Evolutionary conservation across 129 eudicot genomes (phyloP).

Genomic region (Artemisia annua): DNA sequence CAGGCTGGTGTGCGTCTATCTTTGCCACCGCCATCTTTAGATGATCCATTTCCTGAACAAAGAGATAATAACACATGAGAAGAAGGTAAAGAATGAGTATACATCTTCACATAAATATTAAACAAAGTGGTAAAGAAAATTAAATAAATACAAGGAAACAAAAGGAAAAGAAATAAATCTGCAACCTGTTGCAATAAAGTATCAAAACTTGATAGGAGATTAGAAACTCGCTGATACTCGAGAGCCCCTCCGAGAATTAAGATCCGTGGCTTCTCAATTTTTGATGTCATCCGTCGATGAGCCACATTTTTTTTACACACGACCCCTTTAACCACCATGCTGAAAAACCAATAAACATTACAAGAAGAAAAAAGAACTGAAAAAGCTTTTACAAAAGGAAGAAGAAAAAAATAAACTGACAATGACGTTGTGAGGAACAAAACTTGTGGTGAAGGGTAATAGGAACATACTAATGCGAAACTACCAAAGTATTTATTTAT

Average conservation of each 20-base stretch:
- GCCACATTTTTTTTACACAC: slow-evolving; percentile 98
- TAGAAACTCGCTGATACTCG: slow-evolving; percentile 96
- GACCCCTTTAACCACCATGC: slow-evolving; percentile 86
- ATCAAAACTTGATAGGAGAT: slow-evolving; percentile 86
- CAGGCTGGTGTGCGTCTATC: slow-evolving; percentile 87
- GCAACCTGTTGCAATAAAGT: slow-evolving; percentile 92
- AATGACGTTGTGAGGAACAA: too few relatives aligned
- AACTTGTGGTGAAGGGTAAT: background rate
- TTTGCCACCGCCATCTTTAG: slow-evolving; percentile 98
- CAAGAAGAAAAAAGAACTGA: slow-evolving; percentile 1
- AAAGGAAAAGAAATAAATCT: background rate
- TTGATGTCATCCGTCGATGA: slow-evolving; percentile 87
- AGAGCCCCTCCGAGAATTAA: slow-evolving; percentile 97
- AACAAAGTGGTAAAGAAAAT: slow-evolving; percentile 12
- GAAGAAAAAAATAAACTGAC: too few relatives aligned
- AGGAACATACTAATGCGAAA: background rate
- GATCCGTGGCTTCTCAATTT: slow-evolving; percentile 77
- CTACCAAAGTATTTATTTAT: background rate
- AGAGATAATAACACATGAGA: slow-evolving; percentile 6
- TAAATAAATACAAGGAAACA: slow-evolving; percentile 3
- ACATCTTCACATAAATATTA: background rate
- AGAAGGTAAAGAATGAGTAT: slow-evolving; percentile 13
- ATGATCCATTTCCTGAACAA: slow-evolving; percentile 92
- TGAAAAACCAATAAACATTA: slow-evolving; percentile 34
- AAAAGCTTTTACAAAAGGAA: background rate